Evolutionary conservation across 805 yeast genomes (phyloP).

Genomic region (Pichia occidentalis): DNA sequence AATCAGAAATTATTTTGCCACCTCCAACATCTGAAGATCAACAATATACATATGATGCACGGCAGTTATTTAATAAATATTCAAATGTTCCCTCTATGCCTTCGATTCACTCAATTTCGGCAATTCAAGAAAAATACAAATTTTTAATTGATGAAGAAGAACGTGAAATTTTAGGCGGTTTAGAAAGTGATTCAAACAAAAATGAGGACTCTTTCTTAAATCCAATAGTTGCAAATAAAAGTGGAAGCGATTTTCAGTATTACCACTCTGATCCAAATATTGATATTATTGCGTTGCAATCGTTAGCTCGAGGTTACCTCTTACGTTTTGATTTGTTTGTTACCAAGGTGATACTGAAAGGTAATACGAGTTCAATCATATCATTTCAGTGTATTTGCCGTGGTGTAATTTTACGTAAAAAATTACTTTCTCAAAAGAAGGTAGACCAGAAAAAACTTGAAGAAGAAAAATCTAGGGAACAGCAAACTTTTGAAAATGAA

Average conservation of each 20-base stretch:
- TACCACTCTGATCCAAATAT: constrained; percentile 5
- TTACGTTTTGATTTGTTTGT: constrained; percentile 60
- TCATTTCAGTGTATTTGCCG: constrained; percentile 45
- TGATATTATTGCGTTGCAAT: constrained; percentile 45
- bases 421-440: neutral
- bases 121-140: constrained; percentile 15
- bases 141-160: constrained; percentile 21
- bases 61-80: constrained; percentile 13
- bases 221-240: neutral
- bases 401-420: constrained; percentile 31
- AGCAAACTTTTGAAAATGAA: neutral
- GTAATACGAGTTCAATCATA: constrained; percentile 46
- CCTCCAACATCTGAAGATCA: constrained; percentile 10
- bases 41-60: constrained; percentile 12
- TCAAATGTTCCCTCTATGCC: constrained; percentile 10
- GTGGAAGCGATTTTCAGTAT: neutral
- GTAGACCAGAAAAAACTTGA: constrained; percentile 19
- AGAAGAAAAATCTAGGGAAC: constrained; percentile 17
- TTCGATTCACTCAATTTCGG: constrained; percentile 12
- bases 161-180: constrained; percentile 13
- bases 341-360: constrained; percentile 51
- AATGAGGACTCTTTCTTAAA: neutral
- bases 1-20: constrained; percentile 4
- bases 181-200: neutral
- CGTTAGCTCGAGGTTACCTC: constrained; percentile 63